Conservation (phyloP, 2,329 filamentous ascomycete genomes). For the Ascosphaera aggregata region DNA sequence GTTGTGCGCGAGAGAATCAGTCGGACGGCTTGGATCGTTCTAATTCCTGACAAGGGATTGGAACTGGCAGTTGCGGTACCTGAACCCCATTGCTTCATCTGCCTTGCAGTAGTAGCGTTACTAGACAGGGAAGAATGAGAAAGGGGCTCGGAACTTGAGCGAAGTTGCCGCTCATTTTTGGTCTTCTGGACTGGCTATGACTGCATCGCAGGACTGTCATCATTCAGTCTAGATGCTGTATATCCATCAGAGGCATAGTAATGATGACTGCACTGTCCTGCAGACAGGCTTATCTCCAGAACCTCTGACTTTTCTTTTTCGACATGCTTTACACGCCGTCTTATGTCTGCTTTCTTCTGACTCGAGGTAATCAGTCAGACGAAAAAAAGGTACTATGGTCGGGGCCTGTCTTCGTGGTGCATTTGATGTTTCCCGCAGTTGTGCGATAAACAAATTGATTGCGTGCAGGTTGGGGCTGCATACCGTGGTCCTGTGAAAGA, state of each 20-base stretch:
- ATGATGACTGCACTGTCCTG: constrained; percentile 48
- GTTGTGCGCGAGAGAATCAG: constrained; percentile 8
- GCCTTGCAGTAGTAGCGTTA: constrained; percentile 2
- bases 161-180: constrained; percentile 4
- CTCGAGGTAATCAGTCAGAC: constrained; percentile 57
- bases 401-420: too few relatives aligned
- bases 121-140: constrained; percentile 5
- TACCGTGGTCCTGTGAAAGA: too few relatives aligned
- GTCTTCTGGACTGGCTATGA: constrained; percentile 21
- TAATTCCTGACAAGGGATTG: not conserved
- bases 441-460: too few relatives aligned
- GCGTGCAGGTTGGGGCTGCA: too few relatives aligned
- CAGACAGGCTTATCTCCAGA: constrained; percentile 47
- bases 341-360: constrained; percentile 29
- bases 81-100: not conserved
- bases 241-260: constrained; percentile 32
- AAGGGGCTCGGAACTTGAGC: constrained; percentile 10
- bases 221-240: not conserved
- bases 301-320: constrained; percentile 53
- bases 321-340: constrained; percentile 45
- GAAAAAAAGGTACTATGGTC: too few relatives aligned
- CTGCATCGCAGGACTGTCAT: constrained; percentile 32
- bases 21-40: not conserved
- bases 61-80: not conserved
- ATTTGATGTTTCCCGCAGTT: too few relatives aligned